These are phyloP conservation scores for Paspalum vaginatum DNA, from an alignment of 176 grass and related monocot genomes.

Conservation along the genomic window DNA sequence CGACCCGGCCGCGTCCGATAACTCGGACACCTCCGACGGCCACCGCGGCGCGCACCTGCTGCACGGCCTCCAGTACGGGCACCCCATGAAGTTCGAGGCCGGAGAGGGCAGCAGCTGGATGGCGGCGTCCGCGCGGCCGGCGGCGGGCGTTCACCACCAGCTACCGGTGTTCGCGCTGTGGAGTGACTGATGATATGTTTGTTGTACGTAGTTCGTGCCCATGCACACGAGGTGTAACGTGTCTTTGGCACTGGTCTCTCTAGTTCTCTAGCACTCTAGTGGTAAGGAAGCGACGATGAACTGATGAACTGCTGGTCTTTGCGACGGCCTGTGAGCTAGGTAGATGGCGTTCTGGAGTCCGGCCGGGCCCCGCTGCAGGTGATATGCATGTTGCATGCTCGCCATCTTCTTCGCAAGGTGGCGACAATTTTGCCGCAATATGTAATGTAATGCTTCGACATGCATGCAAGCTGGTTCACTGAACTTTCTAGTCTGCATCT, in stretches of 20 bases:
- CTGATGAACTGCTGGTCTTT: not conserved
- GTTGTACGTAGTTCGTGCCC: not conserved
- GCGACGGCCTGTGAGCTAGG: not conserved
- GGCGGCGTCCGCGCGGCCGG: conserved; percentile 22
- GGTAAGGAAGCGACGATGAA: not conserved
- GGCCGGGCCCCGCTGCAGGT: not conserved
- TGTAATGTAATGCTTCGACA: conserved; percentile 24
- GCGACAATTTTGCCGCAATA: conserved; percentile 40
- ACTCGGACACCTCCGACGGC: conserved; percentile 37
- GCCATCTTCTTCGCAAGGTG: conserved; percentile 5
- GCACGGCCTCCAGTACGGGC: conserved; percentile 48
- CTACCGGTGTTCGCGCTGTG: conserved; percentile 62
- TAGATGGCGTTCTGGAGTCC: not conserved
- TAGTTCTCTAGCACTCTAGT: too few relatives aligned
- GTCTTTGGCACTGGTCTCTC: not conserved
- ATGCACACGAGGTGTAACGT: not conserved
- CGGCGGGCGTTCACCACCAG: conserved; percentile 41
- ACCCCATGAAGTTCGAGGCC: conserved; percentile 58
- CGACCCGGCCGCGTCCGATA: conserved; percentile 38
- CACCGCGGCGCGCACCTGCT: conserved; percentile 54
- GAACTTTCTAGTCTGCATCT: not conserved
- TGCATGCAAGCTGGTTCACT: not conserved
- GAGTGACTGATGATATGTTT: conserved; percentile 48
- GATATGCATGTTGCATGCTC: conserved; percentile 25
- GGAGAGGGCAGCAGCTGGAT: conserved; percentile 64